phyloP scores from a whole-genome alignment of 805 yeast species.

The Candida railenensis region DNA sequence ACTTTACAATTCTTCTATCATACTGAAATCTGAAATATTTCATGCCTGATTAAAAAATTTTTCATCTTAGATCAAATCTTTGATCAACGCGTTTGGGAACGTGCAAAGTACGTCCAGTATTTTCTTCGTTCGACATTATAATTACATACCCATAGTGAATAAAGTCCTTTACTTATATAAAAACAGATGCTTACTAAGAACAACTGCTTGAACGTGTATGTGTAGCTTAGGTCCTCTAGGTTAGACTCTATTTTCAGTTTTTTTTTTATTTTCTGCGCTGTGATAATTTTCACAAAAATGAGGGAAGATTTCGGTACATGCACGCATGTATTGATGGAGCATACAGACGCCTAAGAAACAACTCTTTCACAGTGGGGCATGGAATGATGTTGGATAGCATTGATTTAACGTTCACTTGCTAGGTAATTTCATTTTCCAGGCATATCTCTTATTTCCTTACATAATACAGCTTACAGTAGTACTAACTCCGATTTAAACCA shows the following conservation, averaged over 20 bases:
- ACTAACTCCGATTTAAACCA: background rate
- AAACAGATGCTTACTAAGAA: background rate
- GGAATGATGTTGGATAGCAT: no score
- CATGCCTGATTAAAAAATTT: background rate
- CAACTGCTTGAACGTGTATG: background rate
- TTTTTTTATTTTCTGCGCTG: no score
- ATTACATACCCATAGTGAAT: conserved; percentile 1
- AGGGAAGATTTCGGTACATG: background rate
- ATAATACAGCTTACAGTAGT: background rate
- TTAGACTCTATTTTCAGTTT: no score
- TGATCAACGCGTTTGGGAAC: no score
- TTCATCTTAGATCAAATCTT: background rate
- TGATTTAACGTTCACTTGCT: background rate
- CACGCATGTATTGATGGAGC: no score
- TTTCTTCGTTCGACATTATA: background rate
- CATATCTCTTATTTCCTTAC: no score
- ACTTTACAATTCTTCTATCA: conserved; percentile 3
- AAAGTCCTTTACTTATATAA: background rate
- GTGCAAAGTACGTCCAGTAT: background rate
- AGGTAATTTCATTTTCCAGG: no score
- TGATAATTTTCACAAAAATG: background rate
- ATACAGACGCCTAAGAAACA: no score
- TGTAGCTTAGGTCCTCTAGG: background rate
- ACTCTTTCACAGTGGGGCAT: no score
- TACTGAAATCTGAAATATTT: background rate